A percentile compares a stretch with the other conserved stretches of the same genome.
These are phyloP conservation scores for Polytolypa hystricis DNA, from an alignment of 2,329 filamentous ascomycete genomes.

Conservation along the genomic window DNA sequence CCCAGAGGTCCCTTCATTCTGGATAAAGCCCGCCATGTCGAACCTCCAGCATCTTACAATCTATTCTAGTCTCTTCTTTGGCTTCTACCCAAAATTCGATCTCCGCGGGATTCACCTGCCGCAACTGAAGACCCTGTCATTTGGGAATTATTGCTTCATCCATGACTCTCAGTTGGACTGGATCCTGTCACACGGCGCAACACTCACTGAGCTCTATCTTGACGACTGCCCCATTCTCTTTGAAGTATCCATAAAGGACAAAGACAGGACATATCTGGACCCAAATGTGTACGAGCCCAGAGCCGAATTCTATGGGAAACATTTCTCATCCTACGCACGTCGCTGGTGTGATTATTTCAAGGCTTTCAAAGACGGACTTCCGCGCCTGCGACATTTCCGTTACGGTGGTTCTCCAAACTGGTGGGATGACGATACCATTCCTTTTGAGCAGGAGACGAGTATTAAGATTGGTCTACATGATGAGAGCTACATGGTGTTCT, in stretches of 20 bases:
- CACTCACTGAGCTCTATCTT: conserved; percentile 33
- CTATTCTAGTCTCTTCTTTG: conserved; percentile 28
- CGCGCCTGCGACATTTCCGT: conserved; percentile 13
- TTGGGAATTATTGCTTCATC: conserved; percentile 34
- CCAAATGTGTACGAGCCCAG: not conserved
- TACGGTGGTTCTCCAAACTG: conserved; percentile 8
- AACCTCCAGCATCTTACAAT: conserved; percentile 30
- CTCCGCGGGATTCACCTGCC: conserved; percentile 27
- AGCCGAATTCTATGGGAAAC: not conserved
- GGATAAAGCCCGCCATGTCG: conserved; percentile 4
- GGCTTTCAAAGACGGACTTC: conserved; percentile 12
- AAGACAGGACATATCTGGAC: not conserved
- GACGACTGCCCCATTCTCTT: conserved; percentile 33
- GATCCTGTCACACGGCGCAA: conserved; percentile 30
- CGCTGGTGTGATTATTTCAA: conserved; percentile 17
- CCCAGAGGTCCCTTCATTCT: conserved; percentile 2
- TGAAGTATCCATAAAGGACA: conserved; percentile 7
- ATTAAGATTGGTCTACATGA: conserved; percentile 10
- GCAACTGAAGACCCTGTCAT: conserved; percentile 27
- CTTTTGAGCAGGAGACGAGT: conserved; percentile 14
- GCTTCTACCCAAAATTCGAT: conserved; percentile 31
- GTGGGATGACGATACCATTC: conserved; percentile 6
- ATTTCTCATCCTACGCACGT: conserved; percentile 8
- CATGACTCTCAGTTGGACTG: conserved; percentile 39
- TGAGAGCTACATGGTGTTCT: conserved; percentile 13